Conservation (phyloP, 148 eudicot species). For the Limonium bicolor region DNA sequence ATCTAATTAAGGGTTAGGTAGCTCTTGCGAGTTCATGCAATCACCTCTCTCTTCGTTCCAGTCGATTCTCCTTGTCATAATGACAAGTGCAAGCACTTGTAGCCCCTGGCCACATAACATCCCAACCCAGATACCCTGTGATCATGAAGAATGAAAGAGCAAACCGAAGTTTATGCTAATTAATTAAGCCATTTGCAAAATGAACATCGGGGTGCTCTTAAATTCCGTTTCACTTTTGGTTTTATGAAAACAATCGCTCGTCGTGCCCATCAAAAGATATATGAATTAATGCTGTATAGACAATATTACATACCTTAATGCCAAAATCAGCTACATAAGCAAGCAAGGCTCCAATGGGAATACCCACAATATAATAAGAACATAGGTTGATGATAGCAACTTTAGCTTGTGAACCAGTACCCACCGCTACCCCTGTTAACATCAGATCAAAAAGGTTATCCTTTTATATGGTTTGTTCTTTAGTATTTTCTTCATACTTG, state of each 20-base stretch:
- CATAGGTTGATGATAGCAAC: slow-evolving; percentile 19
- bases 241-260: neutral
- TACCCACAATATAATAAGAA: slow-evolving; percentile 20
- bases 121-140: slow-evolving; percentile 2
- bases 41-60: neutral
- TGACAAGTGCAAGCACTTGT: neutral
- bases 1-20: neutral
- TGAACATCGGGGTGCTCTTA: neutral
- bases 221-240: neutral
- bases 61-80: neutral
- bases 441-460: neutral
- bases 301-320: slow-evolving; percentile 14
- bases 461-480: neutral
- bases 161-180: neutral
- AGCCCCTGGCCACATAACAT: neutral
- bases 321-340: slow-evolving; percentile 15
- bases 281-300: neutral
- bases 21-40: neutral
- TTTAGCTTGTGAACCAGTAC: slow-evolving; percentile 20
- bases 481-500: neutral
- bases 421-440: slow-evolving; percentile 29
- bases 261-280: neutral
- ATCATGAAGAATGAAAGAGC: no score
- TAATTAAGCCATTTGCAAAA: neutral
- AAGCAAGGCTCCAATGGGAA: slow-evolving; percentile 23